A percentile compares a stretch with the other conserved stretches of the same genome.
Evolutionary conservation across 495 filamentous ascomycete genomes (phyloP).

Genomic region (Aspergillus diversus): DNA sequence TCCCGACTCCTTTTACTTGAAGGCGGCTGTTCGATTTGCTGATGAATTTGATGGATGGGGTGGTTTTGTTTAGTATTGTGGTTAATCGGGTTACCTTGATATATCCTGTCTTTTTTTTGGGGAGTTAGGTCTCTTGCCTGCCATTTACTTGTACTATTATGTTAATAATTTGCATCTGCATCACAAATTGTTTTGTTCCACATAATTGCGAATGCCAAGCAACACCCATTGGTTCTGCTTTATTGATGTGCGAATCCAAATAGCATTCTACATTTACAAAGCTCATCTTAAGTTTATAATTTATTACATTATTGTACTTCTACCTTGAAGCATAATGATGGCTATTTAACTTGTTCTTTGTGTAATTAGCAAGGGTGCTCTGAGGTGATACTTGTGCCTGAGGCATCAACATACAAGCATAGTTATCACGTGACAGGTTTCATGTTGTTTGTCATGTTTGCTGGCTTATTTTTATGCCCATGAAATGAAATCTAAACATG

Average conservation of each 20-base stretch:
- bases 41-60: constrained; percentile 81
- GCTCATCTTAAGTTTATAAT: no score
- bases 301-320: no score
- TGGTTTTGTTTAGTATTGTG: constrained; percentile 46
- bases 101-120: neutral
- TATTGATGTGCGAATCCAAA: no score
- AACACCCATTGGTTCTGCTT: no score
- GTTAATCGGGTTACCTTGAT: constrained; percentile 12
- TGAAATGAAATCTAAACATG: neutral
- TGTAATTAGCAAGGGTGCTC: no score
- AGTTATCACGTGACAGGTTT: constrained; percentile 2
- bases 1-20: constrained; percentile 72
- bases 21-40: constrained; percentile 77
- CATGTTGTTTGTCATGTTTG: constrained; percentile 17
- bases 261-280: no score
- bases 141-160: no score
- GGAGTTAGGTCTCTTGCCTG: constrained; percentile 5
- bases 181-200: no score
- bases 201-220: no score
- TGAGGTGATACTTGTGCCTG: constrained; percentile 4
- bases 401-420: constrained; percentile 10
- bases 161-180: no score
- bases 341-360: no score
- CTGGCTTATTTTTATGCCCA: neutral
- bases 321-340: no score